phyloP scores from a whole-genome alignment of 345 rosid genomes.

The Aethionema arabicum region DNA sequence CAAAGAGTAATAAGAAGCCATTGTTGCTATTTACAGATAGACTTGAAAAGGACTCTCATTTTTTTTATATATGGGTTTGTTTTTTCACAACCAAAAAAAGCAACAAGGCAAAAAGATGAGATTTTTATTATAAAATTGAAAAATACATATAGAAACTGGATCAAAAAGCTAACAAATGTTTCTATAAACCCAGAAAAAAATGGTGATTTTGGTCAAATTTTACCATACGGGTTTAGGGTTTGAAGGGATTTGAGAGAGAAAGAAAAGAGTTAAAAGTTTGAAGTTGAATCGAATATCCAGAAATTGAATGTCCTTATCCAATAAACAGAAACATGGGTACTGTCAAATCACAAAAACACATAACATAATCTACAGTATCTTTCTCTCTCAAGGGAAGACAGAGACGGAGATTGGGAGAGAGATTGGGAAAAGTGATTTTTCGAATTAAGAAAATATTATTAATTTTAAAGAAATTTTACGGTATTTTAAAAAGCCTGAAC shows the following conservation, averaged over 20 bases:
- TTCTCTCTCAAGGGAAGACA: slow-evolving; percentile 8
- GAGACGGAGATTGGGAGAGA: slow-evolving; percentile 26
- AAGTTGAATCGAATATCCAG: neutral
- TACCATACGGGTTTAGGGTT: slow-evolving; percentile 17
- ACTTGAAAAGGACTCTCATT: slow-evolving; percentile 44
- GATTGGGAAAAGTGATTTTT: slow-evolving; percentile 34
- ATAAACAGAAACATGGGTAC: slow-evolving; percentile 37
- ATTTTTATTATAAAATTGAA: slow-evolving; percentile 25
- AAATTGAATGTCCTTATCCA: slow-evolving; percentile 30
- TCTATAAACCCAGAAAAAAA: slow-evolving; percentile 20
- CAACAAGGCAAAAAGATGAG: slow-evolving; percentile 34
- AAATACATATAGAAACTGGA: slow-evolving; percentile 23
- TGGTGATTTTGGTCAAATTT: neutral
- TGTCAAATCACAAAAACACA: slow-evolving; percentile 32
- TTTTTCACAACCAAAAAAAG: neutral
- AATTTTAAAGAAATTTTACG: neutral
- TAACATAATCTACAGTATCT: slow-evolving; percentile 5
- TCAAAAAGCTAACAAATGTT: slow-evolving; percentile 24
- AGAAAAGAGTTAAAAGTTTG: slow-evolving; percentile 2
- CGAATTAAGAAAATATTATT: neutral
- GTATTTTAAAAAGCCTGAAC: too few species aligned
- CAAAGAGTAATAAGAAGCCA: slow-evolving; percentile 35
- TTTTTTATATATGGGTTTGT: neutral
- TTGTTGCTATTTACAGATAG: slow-evolving; percentile 40
- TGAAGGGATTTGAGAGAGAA: slow-evolving; percentile 7